Evolutionary conservation across 768 basidiomycete genomes (phyloP).

Genomic region (Lactarius psammicola): DNA sequence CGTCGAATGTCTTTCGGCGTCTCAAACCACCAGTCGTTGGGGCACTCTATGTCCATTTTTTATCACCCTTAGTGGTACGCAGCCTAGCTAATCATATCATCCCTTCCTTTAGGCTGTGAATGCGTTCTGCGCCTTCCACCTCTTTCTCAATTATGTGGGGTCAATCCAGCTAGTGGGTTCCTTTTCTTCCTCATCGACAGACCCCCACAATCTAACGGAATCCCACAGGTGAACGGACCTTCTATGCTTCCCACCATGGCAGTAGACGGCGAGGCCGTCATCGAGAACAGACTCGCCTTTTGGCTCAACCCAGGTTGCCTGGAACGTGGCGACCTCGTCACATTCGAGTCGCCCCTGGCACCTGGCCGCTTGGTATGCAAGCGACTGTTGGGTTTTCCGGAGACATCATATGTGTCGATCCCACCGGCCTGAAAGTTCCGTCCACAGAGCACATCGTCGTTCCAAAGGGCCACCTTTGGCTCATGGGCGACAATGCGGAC

Average conservation of each 20-base stretch:
- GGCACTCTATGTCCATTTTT: constrained; percentile 20
- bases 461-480: constrained; percentile 87
- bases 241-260: constrained; percentile 82
- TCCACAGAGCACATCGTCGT: constrained; percentile 72
- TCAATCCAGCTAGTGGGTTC: constrained; percentile 50
- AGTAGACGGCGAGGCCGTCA: constrained; percentile 53
- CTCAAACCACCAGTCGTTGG: constrained; percentile 19
- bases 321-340: constrained; percentile 74
- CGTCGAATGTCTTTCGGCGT: constrained; percentile 9
- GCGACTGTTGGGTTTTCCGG: constrained; percentile 86
- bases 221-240: constrained; percentile 59
- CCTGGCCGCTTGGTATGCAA: constrained; percentile 77
- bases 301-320: constrained; percentile 51
- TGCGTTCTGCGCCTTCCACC: constrained; percentile 54
- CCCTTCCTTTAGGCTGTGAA: constrained; percentile 40
- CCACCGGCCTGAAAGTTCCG: constrained; percentile 61
- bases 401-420: constrained; percentile 86
- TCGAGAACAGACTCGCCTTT: constrained; percentile 61
- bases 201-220: constrained; percentile 4
- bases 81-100: constrained; percentile 37
- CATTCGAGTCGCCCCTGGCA: constrained; percentile 65
- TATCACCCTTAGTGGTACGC: constrained; percentile 15
- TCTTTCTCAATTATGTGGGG: constrained; percentile 62
- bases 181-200: constrained; percentile 6
- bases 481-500: constrained; percentile 84